Evolutionary conservation across 352 stramenopile species (phyloP).

Genomic region (Blastocystis sp.): DNA sequence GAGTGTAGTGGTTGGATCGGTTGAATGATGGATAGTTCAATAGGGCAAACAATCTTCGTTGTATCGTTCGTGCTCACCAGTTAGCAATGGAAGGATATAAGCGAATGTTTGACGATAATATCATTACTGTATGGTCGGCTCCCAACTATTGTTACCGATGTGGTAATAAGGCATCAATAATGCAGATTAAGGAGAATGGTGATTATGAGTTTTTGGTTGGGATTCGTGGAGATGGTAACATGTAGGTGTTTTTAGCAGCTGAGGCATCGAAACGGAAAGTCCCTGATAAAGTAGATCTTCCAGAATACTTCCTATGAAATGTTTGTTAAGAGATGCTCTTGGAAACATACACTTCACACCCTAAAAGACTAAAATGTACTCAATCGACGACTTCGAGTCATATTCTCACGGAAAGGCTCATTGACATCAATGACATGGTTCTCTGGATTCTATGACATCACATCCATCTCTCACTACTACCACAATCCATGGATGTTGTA

Average conservation of each 20-base stretch:
- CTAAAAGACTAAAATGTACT: slow-evolving; percentile 56
- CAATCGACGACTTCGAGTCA: slow-evolving; percentile 51
- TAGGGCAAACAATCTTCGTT: slow-evolving; percentile 88
- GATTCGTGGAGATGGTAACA: not conserved
- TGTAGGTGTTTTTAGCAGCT: slow-evolving; percentile 40
- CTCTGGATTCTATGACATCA: slow-evolving; percentile 22
- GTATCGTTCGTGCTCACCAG: slow-evolving; percentile 94
- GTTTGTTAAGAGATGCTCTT: slow-evolving; percentile 1
- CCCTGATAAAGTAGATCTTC: slow-evolving; percentile 58
- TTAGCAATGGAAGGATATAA: slow-evolving; percentile 87
- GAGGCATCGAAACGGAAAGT: slow-evolving; percentile 58
- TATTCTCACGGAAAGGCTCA: slow-evolving; percentile 52
- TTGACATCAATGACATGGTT: slow-evolving; percentile 55
- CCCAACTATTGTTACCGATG: slow-evolving; percentile 85
- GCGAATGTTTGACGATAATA: slow-evolving; percentile 80
- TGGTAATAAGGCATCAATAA: slow-evolving; percentile 67
- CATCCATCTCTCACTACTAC: not conserved
- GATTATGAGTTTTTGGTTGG: slow-evolving; percentile 59
- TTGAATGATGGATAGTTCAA: slow-evolving; percentile 86
- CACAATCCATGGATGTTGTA: slow-evolving; percentile 31
- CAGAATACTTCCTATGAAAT: slow-evolving; percentile 57
- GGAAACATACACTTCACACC: not conserved
- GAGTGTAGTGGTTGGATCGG: slow-evolving; percentile 81
- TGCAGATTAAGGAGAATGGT: slow-evolving; percentile 66
- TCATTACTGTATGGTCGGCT: slow-evolving; percentile 83